Base-by-base conservation (phyloP, 768 basidiomycete species). In the Tricholoma matsutake region DNA sequence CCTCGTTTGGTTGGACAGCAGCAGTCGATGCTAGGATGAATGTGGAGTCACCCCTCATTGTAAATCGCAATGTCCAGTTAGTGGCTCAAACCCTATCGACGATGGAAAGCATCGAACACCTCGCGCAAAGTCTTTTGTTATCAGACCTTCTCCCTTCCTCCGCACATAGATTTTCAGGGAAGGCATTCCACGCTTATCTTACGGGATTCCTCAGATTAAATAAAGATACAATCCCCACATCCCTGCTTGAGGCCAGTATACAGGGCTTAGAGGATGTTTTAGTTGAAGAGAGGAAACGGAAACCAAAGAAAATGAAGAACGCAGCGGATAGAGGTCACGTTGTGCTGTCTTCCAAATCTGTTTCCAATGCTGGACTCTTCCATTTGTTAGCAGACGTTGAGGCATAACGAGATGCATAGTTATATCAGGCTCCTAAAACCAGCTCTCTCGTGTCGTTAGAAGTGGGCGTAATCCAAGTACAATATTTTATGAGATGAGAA, bases 21-120 rank as follows among this genome's bases (percentile, higher is more conserved):
- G 53, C 55, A 32, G 57, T 18, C 56, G 13, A 49, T n/a, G 54
- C 16, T 10, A 56, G 25, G 7, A 57, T 60, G 4, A 47, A 59
- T 28, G 62, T 58, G 20, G 66, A 68, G 22, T 62, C 61, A 0
- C 79, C 82, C 5, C 76, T 78, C 0, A 73, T 87, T 22, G 69
- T 72, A 18, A 85, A 89, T 67, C 79, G 89, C 5, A 83, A 85
- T 65, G 74, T 91, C 45, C 91, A 92, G 65, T 78, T 92, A 14
- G 76, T 78, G 55, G 88, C 89, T 0, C 91, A 94, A 64, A 67
- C 83, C 11, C 71, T 85, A 3, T 78, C 80, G 68, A 81, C 88
- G 4, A 65, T 86, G 6, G 87, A 90, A 61, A 78, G 79, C 34
- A 76, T 91, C 47, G 81, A 83, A 28, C 79, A 84, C 49, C 76